Conservation (phyloP, 1,284 basidiomycete species). For the Ustanciosporium gigantosporum region DNA sequence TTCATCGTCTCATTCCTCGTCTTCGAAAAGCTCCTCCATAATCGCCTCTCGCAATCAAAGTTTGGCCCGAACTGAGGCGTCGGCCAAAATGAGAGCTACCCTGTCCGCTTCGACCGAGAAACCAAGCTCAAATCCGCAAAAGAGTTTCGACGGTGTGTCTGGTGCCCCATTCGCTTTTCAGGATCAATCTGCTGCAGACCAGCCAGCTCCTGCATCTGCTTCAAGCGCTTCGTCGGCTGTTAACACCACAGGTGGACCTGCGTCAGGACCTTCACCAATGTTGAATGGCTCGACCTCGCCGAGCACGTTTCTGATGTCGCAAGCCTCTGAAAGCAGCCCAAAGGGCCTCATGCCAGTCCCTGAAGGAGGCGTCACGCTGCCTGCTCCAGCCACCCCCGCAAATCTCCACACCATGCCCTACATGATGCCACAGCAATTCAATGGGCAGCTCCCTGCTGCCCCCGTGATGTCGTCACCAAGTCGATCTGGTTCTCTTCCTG, state of each 20-base stretch:
- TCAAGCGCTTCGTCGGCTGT: not conserved
- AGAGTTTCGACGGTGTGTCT: too few species aligned
- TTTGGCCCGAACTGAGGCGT: slow-evolving; percentile 27
- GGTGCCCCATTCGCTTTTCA: too few species aligned
- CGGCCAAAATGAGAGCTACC: slow-evolving; percentile 33
- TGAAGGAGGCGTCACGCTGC: not conserved
- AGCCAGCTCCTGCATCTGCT: not conserved
- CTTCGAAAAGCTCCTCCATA: not conserved
- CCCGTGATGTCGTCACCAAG: not conserved
- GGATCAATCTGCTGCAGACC: not conserved
- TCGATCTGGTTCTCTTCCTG: not conserved
- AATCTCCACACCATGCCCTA: not conserved
- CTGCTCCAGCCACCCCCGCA: not conserved
- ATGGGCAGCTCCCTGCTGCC: too few species aligned
- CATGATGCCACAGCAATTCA: too few species aligned
- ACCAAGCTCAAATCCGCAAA: slow-evolving; percentile 1
- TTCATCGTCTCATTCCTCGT: not conserved
- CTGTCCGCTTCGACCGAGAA: slow-evolving; percentile 32
- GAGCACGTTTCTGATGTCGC: too few species aligned
- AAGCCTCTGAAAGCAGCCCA: not conserved
- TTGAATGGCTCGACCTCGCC: too few species aligned
- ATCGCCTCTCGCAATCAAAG: slow-evolving; percentile 15
- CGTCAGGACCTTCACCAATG: too few species aligned
- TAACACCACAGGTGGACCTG: too few species aligned
- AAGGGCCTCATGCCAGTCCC: not conserved